Conservation (phyloP, 2,329 filamentous ascomycete species). For the Paecilomyces sp. region DNA sequence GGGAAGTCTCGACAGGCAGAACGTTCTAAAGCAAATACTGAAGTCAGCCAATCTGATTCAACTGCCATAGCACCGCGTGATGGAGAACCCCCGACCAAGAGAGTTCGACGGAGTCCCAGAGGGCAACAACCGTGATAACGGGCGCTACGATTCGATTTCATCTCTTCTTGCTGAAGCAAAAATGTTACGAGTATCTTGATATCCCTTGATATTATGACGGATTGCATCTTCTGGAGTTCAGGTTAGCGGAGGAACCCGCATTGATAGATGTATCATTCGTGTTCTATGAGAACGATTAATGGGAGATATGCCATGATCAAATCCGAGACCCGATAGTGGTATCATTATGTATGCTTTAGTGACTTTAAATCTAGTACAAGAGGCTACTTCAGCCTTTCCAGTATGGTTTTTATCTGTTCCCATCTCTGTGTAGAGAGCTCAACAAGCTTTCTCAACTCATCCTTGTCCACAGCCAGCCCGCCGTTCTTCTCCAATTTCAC, state of each 20-base stretch:
- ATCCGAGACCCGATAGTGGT: conserved; percentile 10
- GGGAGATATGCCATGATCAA: not conserved
- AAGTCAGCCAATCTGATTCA: conserved; percentile 11
- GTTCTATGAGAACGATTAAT: not conserved
- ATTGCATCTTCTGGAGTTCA: not conserved
- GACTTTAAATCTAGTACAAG: not conserved
- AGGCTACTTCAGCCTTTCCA: conserved; percentile 13
- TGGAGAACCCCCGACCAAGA: conserved; percentile 28
- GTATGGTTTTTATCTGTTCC: conserved; percentile 47
- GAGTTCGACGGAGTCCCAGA: conserved; percentile 21
- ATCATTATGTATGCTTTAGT: conserved; percentile 15
- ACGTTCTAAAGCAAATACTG: conserved; percentile 4
- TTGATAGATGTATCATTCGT: not conserved
- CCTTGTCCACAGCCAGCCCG: conserved; percentile 61
- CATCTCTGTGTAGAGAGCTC: conserved; percentile 58
- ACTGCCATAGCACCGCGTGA: conserved; percentile 12
- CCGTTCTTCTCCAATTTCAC: conserved; percentile 76
- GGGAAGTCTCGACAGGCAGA: conserved; percentile 1
- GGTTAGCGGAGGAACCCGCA: not conserved
- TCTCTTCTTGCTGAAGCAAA: not conserved
- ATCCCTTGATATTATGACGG: not conserved
- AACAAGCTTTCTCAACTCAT: conserved; percentile 55
- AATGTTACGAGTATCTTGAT: not conserved
- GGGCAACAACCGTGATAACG: not conserved
- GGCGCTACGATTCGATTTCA: not conserved